Conservation (phyloP, 495 filamentous ascomycete species). For the Aspergillus avenaceus region DNA sequence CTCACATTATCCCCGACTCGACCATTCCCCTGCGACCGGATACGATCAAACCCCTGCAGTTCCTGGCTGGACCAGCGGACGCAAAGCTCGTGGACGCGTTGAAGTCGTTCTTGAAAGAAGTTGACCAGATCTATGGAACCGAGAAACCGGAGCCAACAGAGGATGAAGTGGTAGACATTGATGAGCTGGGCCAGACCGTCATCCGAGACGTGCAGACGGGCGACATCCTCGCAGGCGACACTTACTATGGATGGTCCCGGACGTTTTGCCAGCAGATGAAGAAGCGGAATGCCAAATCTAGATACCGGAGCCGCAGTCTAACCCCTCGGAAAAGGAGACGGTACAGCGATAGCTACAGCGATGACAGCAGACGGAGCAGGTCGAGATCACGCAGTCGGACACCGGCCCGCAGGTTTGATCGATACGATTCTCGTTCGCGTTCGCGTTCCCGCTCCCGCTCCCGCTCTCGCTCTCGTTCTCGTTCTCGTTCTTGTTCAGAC, state of each 20-base stretch:
- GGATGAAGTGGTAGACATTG: constrained; percentile 51
- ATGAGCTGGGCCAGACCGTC: constrained; percentile 68
- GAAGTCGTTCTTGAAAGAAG: constrained; percentile 63
- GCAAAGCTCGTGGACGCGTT: constrained; percentile 60
- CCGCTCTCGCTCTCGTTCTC: too few species aligned
- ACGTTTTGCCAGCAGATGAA: constrained; percentile 81
- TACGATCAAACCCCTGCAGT: constrained; percentile 69
- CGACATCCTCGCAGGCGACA: constrained; percentile 58
- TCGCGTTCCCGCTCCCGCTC: constrained; percentile 14
- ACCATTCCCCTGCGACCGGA: constrained; percentile 66
- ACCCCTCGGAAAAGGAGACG: constrained; percentile 38
- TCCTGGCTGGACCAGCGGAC: constrained; percentile 68
- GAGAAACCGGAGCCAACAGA: constrained; percentile 37
- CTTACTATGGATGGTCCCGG: constrained; percentile 84
- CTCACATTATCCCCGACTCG: constrained; percentile 72
- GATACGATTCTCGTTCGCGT: constrained; percentile 25
- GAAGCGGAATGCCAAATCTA: constrained; percentile 40
- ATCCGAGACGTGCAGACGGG: constrained; percentile 57
- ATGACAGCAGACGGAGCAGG: constrained; percentile 27
- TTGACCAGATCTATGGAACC: constrained; percentile 56
- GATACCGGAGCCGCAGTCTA: constrained; percentile 25
- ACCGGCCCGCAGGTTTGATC: constrained; percentile 16
- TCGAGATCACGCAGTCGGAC: constrained; percentile 23
- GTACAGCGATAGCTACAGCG: constrained; percentile 47
- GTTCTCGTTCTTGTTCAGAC: constrained; percentile 20